These are phyloP conservation scores for Aureobasidium sp. DNA, from an alignment of 2,329 filamentous ascomycete species.

Conservation along the genomic window DNA sequence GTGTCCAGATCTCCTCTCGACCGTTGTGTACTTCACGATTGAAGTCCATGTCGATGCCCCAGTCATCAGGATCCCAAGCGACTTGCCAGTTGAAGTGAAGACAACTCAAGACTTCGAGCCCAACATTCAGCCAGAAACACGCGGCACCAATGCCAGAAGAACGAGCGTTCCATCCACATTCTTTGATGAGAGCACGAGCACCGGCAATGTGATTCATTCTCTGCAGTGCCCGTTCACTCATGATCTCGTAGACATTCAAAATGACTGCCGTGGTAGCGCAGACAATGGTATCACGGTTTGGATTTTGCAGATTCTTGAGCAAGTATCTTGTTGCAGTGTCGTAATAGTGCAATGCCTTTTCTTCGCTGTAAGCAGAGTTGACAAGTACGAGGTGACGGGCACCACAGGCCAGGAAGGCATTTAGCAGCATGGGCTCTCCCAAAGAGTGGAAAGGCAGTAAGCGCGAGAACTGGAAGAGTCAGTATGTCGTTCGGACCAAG, in stretches of 20 bases:
- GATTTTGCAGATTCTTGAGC: conserved; percentile 70
- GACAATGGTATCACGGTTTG: conserved; percentile 72
- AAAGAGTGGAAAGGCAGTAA: conserved; percentile 77
- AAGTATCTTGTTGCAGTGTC: conserved; percentile 76
- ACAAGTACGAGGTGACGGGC: conserved; percentile 71
- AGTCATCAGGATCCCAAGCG: conserved; percentile 83
- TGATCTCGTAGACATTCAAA: conserved; percentile 86
- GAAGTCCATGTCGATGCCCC: conserved; percentile 78
- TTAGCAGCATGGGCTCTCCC: conserved; percentile 77
- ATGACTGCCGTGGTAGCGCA: conserved; percentile 84
- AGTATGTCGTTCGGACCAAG: not conserved
- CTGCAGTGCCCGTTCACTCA: conserved; percentile 71
- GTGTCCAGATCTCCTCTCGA: conserved; percentile 77
- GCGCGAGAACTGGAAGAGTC: conserved; percentile 58
- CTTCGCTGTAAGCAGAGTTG: conserved; percentile 62
- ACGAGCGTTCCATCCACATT: conserved; percentile 80
- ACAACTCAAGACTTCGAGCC: conserved; percentile 83
- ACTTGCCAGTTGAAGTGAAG: conserved; percentile 80
- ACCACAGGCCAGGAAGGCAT: conserved; percentile 83
- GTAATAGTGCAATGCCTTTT: conserved; percentile 76
- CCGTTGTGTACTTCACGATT: conserved; percentile 50
- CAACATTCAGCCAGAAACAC: conserved; percentile 91
- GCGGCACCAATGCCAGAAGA: conserved; percentile 73
- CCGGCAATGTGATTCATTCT: conserved; percentile 88
- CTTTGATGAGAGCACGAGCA: conserved; percentile 76